A percentile compares a stretch with the other conserved stretches of the same genome.
Evolutionary conservation across 2,329 filamentous ascomycete species (phyloP).

Genomic region (Colletotrichum gloeosporioides): DNA sequence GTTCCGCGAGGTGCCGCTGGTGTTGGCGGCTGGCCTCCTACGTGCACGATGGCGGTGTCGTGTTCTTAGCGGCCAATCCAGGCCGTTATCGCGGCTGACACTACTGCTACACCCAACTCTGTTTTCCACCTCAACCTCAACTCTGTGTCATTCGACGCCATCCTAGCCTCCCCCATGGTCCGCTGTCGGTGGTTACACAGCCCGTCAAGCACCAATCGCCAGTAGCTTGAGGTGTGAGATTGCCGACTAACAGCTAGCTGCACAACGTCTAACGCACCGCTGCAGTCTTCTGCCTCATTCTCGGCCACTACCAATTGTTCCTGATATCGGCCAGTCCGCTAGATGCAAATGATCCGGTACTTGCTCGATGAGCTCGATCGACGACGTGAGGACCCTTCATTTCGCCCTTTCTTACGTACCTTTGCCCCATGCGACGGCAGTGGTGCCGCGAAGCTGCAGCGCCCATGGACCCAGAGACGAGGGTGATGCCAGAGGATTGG

Average conservation of each 20-base stretch:
- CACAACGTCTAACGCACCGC: conserved; percentile 4
- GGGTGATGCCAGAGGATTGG: neutral
- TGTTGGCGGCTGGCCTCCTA: neutral
- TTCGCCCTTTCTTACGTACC: neutral
- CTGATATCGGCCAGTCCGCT: neutral
- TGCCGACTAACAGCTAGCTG: neutral
- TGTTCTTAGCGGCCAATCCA: neutral
- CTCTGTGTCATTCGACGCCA: neutral
- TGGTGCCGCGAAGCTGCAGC: neutral
- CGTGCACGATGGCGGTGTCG: neutral
- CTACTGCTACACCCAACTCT: neutral
- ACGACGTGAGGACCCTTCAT: neutral
- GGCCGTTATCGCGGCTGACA: neutral
- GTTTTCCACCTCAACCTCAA: neutral
- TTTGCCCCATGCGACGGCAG: neutral
- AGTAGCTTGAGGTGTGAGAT: neutral
- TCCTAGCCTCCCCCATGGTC: neutral
- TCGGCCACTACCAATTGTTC: neutral
- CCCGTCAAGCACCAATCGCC: neutral
- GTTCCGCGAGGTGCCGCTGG: neutral
- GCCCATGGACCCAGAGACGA: neutral
- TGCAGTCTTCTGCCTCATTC: neutral
- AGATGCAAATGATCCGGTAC: neutral
- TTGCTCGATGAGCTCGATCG: neutral
- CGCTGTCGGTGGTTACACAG: neutral